Percentiles rank a stretch among this genome's conserved stretches.
Conservation (phyloP, 2,329 filamentous ascomycete genomes). For the Diatrype stigma region DNA sequence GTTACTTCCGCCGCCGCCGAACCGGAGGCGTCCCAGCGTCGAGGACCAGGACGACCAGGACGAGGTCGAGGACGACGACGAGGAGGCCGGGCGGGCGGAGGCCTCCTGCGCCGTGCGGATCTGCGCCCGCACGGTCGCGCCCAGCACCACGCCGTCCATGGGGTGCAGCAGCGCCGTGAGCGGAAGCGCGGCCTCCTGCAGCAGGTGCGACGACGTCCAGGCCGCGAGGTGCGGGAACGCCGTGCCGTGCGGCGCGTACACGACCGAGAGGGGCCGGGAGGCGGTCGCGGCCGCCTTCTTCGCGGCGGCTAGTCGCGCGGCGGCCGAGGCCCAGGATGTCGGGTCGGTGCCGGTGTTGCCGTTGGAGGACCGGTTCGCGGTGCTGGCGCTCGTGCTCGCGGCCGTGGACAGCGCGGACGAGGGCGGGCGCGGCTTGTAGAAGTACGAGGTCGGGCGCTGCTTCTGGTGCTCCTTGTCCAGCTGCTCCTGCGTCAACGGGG, state of each 20-base stretch:
- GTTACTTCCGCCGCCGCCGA: too few species aligned
- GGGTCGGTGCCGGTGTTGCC: too few species aligned
- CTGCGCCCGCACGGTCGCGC: too few species aligned
- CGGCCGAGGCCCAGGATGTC: constrained; percentile 1
- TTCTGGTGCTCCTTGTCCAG: too few species aligned
- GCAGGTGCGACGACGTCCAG: constrained; percentile 55
- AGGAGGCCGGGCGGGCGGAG: too few species aligned
- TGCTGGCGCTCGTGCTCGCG: too few species aligned
- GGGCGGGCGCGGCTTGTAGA: too few species aligned
- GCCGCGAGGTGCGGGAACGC: constrained; percentile 47
- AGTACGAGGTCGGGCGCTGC: too few species aligned
- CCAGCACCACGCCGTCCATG: constrained; percentile 52
- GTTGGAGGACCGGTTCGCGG: too few species aligned
- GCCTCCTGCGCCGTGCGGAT: too few species aligned
- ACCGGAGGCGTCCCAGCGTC: constrained; percentile 33
- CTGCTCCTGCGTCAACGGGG: too few species aligned
- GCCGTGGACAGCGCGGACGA: too few species aligned
- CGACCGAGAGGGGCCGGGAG: constrained; percentile 49
- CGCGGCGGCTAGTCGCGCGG: constrained; percentile 9
- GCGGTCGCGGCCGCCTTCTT: constrained; percentile 19
- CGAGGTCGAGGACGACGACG: constrained; percentile 47
- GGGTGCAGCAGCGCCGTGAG: constrained; percentile 62
- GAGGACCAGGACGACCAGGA: constrained; percentile 41
- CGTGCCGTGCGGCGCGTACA: constrained; percentile 64
- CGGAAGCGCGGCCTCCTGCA: constrained; percentile 52